These are phyloP conservation scores for Leishmania arabica DNA, from an alignment of 208 protist species.

Conservation along the genomic window DNA sequence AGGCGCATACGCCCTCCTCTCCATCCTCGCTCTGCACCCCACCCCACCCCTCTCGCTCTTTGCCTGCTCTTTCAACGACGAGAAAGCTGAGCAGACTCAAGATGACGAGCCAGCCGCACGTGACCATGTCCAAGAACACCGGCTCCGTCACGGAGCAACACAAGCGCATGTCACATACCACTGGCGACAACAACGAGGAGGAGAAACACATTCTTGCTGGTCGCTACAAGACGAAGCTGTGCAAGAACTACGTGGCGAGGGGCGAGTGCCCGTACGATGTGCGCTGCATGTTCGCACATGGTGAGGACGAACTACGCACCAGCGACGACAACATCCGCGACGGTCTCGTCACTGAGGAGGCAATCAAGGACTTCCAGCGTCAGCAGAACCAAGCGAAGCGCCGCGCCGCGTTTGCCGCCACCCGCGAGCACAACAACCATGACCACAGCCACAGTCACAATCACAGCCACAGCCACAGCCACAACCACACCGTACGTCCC, in stretches of 20 bases:
- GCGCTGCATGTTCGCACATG: constrained; percentile 83
- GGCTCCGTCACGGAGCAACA: constrained; percentile 6
- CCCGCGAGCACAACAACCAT: constrained; percentile 7
- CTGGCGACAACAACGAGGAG: constrained; percentile 10
- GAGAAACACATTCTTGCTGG: constrained; percentile 28
- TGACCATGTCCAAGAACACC: constrained; percentile 1
- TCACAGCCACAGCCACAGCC: neutral
- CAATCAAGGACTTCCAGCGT: constrained; percentile 63
- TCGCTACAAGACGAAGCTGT: constrained; percentile 73
- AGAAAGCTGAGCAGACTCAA: neutral
- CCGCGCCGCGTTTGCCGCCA: constrained; percentile 14
- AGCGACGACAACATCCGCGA: constrained; percentile 68
- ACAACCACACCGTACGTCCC: neutral
- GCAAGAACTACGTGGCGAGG: constrained; percentile 61
- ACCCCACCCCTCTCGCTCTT: neutral
- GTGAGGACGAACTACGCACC: constrained; percentile 69
- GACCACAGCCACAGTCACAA: neutral
- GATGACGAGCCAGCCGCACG: constrained; percentile 14
- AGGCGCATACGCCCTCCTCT: neutral
- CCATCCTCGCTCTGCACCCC: neutral
- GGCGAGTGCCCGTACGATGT: constrained; percentile 65
- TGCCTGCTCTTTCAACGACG: neutral
- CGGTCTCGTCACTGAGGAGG: constrained; percentile 60
- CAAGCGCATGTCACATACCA: constrained; percentile 14
- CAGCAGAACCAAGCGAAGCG: constrained; percentile 28